These are phyloP conservation scores for Escallonia herrerae DNA, from an alignment of 129 eudicot genomes.

Conservation along the genomic window DNA sequence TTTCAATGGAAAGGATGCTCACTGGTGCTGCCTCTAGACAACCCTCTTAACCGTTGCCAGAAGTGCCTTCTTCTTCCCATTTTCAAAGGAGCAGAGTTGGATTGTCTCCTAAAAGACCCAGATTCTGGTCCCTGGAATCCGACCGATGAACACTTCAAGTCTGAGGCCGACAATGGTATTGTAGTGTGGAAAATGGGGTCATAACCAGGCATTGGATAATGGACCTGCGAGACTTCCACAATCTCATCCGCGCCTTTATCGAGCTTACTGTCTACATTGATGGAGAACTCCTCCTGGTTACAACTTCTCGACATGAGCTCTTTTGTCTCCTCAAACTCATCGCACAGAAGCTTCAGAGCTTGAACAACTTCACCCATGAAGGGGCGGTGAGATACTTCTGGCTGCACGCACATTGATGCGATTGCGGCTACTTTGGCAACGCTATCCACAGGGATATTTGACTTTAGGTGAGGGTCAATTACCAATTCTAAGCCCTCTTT, in stretches of 20 bases:
- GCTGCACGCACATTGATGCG: constrained; percentile 97
- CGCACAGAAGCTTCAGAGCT: constrained; percentile 81
- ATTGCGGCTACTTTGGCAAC: constrained; percentile 80
- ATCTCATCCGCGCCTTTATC: constrained; percentile 29
- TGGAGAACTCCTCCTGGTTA: constrained; percentile 32
- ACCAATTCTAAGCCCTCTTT: constrained; percentile 52
- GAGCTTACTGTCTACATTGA: constrained; percentile 25
- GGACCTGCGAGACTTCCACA: constrained; percentile 27
- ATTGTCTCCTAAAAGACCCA: constrained; percentile 58
- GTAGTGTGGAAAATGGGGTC: constrained; percentile 22
- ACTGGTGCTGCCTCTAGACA: constrained; percentile 69
- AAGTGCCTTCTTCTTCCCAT: constrained; percentile 48
- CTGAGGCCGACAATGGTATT: constrained; percentile 48
- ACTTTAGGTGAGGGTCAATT: constrained; percentile 46
- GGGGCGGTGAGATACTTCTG: constrained; percentile 95
- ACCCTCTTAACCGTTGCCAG: constrained; percentile 58
- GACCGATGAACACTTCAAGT: constrained; percentile 41
- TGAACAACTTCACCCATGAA: constrained; percentile 99
- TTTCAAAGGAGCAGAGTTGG: constrained; percentile 72
- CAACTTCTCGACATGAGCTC: constrained; percentile 33
- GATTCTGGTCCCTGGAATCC: constrained; percentile 41
- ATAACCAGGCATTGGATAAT: constrained; percentile 17
- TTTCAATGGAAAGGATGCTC: constrained; percentile 34
- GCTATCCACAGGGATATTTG: constrained; percentile 53
- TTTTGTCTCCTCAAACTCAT: constrained; percentile 71